Conservation (phyloP, 208 protist genomes). For the Leptomonas seymouri region DNA sequence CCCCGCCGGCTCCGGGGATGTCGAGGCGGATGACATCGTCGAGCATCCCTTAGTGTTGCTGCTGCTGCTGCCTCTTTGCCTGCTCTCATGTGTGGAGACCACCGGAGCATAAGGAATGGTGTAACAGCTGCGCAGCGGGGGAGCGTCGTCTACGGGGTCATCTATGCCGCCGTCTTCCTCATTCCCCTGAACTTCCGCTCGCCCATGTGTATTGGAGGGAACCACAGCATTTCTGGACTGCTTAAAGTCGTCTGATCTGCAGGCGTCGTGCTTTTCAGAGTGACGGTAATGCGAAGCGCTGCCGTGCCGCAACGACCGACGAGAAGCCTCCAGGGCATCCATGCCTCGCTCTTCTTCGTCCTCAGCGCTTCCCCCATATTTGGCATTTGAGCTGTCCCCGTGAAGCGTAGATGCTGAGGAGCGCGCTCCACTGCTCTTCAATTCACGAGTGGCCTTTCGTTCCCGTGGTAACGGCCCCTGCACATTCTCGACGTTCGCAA, state of each 20-base stretch:
- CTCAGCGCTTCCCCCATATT: too few relatives aligned
- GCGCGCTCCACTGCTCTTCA: background rate
- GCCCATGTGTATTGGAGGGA: too few relatives aligned
- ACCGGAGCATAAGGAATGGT: background rate
- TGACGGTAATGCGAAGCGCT: background rate
- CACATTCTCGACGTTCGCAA: background rate
- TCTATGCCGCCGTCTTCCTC: background rate
- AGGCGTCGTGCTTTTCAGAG: background rate
- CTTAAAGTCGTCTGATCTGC: background rate
- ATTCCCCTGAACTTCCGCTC: background rate
- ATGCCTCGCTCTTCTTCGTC: background rate
- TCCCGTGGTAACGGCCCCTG: background rate
- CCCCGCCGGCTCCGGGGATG: background rate
- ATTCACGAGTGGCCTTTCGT: background rate
- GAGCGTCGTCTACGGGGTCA: background rate
- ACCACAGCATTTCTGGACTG: background rate
- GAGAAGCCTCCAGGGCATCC: background rate
- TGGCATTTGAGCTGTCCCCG: background rate
- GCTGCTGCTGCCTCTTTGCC: background rate
- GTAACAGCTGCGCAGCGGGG: background rate
- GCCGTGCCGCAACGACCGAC: constrained; percentile 1
- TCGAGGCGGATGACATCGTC: constrained; percentile 17
- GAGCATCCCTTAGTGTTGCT: constrained; percentile 1
- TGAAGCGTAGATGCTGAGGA: too few relatives aligned
- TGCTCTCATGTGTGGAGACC: background rate